Base-by-base conservation (phyloP, 805 yeast species). In the Tanozyma kutaoensis region DNA sequence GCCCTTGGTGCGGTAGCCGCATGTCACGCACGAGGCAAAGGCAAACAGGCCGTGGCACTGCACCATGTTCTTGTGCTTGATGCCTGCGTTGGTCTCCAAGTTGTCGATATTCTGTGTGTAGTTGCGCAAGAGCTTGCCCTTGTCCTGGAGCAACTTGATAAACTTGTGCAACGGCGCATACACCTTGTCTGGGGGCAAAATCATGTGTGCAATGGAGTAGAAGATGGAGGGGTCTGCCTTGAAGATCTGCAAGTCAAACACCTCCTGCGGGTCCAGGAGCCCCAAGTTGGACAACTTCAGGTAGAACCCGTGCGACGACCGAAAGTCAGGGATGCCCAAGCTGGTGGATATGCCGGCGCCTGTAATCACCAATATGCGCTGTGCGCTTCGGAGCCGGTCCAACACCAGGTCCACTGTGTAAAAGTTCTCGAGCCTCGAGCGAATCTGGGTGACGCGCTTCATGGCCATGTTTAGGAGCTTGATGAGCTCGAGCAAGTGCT, bases 1-100 rank as follows among this genome's bases (percentile, higher is more conserved):
- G 12, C 95, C 95, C 2, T 69, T 67, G 5, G 74, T 69, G 43
- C 64, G 56, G 45, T 67, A 67, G 26, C 69, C 64, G 47, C 96
- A 85, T 3, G 86, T 73, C 20, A 74, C 62, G 45, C 96, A 85
- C 3, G 85, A 71, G 7, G 95, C 95, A 0, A 70, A 67, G 0
- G 93, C 94, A 51, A 85, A 85, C 2, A 93, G 80, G 1, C 95
- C 95, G 51, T 85, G 95, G 45, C 95, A 85, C 50, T 84, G 95
- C 14, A 85, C 78, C 35, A 79, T 48, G 39, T 72, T 74, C 6
- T 75, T 81, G 2, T 62, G 50, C 6, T 57, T 47, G 6, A 85
- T 63, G 4, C 95, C 95, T 0, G 80, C 93, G 36, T 71, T 68
- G n/a, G 69, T 67, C 52, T 84, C 95, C 35, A 85, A 48, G 43